Percentiles rank a stretch among this genome's conserved stretches.
These are phyloP conservation scores for Ganoderma boninense DNA, from an alignment of 1,284 basidiomycete genomes.

Conservation along the genomic window DNA sequence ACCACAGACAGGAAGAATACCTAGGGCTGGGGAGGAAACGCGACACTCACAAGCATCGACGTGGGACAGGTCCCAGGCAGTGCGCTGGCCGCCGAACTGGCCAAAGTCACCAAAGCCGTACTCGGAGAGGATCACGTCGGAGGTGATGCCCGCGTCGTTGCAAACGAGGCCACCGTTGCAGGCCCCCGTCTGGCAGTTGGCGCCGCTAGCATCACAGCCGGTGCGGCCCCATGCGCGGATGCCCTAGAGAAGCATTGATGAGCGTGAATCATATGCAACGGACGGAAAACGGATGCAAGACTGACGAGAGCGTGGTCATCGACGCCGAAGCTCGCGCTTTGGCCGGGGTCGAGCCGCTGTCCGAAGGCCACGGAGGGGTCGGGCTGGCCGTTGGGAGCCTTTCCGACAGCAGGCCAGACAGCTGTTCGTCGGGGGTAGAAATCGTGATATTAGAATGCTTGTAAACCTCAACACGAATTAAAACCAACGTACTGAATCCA, in stretches of 20 bases:
- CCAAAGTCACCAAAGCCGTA: constrained; percentile 7
- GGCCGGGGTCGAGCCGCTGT: background rate
- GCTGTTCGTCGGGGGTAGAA: background rate
- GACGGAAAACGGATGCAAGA: background rate
- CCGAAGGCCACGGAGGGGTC: constrained; percentile 4
- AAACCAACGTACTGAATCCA: background rate
- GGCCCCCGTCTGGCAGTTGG: constrained; percentile 1
- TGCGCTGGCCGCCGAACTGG: constrained; percentile 6
- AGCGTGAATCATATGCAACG: background rate
- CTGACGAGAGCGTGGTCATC: background rate
- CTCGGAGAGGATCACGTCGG: constrained; percentile 4
- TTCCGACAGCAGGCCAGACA: constrained; percentile 4
- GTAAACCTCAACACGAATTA: background rate
- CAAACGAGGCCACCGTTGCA: constrained; percentile 10
- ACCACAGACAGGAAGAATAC: too few species aligned
- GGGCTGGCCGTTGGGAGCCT: constrained; percentile 7
- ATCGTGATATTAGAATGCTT: background rate
- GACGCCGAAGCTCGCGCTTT: constrained; percentile 8
- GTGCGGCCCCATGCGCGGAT: constrained; percentile 11
- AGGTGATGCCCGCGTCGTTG: constrained; percentile 8
- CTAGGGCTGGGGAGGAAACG: too few species aligned
- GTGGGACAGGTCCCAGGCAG: constrained; percentile 1
- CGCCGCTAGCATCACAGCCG: background rate
- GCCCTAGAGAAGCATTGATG: background rate
- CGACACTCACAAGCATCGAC: constrained; percentile 3